A percentile compares a stretch with the other conserved stretches of the same genome.
phyloP scores from a whole-genome alignment of 345 rosid genomes.

The Leavenworthia alabamica region DNA sequence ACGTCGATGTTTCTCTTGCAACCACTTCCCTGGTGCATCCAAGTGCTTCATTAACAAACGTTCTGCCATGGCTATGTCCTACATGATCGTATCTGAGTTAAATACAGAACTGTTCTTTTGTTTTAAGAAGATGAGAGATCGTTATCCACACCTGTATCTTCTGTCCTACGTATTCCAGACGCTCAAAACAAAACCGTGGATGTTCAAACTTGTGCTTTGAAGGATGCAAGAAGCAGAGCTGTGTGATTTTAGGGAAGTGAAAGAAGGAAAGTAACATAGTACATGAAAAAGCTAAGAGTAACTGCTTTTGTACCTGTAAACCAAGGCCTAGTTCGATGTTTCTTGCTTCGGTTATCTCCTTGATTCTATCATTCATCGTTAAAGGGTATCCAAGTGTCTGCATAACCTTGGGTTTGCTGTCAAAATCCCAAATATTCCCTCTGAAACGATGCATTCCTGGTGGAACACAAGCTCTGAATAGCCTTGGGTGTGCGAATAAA shows the following conservation, averaged over 20 bases:
- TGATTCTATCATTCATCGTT: constrained; percentile 57
- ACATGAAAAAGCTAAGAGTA: neutral
- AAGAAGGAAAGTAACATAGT: neutral
- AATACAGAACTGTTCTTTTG: neutral
- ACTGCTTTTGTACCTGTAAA: constrained; percentile 47
- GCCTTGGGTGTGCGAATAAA: constrained; percentile 87
- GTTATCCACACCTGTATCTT: constrained; percentile 66
- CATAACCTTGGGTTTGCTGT: constrained; percentile 76
- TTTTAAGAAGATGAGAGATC: neutral
- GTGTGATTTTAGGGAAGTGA: constrained; percentile 12
- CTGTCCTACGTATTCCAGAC: constrained; percentile 84
- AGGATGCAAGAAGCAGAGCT: constrained; percentile 97
- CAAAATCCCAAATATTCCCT: constrained; percentile 95
- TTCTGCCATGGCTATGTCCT: constrained; percentile 94
- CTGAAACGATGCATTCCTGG: constrained; percentile 98
- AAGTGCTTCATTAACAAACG: constrained; percentile 84
- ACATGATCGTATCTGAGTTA: neutral
- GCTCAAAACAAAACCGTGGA: constrained; percentile 85
- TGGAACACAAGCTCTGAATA: constrained; percentile 92
- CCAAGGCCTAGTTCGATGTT: constrained; percentile 94
- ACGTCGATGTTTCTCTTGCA: constrained; percentile 82
- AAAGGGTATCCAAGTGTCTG: constrained; percentile 71
- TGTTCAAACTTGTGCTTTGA: constrained; percentile 89
- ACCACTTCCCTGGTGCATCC: constrained; percentile 90
- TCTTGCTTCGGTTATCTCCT: constrained; percentile 86